Evolutionary conservation across 768 basidiomycete species (phyloP).

Genomic region (Hygrocybe punicea): DNA sequence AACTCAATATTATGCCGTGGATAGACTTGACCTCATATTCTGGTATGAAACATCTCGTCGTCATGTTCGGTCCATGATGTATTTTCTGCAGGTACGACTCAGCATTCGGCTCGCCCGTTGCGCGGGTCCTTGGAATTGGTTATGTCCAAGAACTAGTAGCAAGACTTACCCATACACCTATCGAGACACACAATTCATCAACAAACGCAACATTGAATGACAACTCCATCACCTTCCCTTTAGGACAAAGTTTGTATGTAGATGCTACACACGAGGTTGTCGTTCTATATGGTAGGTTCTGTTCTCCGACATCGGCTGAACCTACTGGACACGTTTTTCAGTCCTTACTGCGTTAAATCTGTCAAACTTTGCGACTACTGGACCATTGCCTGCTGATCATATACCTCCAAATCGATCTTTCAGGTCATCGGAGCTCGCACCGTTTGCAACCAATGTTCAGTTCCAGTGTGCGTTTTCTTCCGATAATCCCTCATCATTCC

Average conservation of each 20-base stretch:
- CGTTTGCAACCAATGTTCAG: constrained; percentile 86
- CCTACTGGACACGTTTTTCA: constrained; percentile 24
- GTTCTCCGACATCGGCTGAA: background rate
- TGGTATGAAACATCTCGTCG: constrained; percentile 39
- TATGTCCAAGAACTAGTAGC: constrained; percentile 82
- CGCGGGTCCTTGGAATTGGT: constrained; percentile 72
- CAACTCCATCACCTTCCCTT: constrained; percentile 64
- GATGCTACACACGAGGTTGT: constrained; percentile 94
- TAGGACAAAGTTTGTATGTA: constrained; percentile 71
- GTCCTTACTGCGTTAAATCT: constrained; percentile 85
- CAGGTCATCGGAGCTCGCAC: constrained; percentile 71
- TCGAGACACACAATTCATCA: constrained; percentile 68
- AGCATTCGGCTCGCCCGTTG: constrained; percentile 79
- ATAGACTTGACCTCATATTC: constrained; percentile 62
- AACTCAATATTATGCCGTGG: background rate
- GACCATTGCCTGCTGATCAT: constrained; percentile 72
- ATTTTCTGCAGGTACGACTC: constrained; percentile 55
- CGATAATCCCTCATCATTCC: constrained; percentile 2
- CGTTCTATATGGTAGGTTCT: constrained; percentile 66
- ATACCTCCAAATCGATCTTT: constrained; percentile 65
- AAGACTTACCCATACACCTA: constrained; percentile 73
- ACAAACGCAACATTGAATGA: constrained; percentile 82
- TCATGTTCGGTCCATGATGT: background rate
- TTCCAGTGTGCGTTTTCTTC: constrained; percentile 64
- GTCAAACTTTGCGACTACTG: constrained; percentile 64